Evolutionary conservation across 805 yeast species (phyloP).

Genomic region (Scheffersomyces coipomensis): DNA sequence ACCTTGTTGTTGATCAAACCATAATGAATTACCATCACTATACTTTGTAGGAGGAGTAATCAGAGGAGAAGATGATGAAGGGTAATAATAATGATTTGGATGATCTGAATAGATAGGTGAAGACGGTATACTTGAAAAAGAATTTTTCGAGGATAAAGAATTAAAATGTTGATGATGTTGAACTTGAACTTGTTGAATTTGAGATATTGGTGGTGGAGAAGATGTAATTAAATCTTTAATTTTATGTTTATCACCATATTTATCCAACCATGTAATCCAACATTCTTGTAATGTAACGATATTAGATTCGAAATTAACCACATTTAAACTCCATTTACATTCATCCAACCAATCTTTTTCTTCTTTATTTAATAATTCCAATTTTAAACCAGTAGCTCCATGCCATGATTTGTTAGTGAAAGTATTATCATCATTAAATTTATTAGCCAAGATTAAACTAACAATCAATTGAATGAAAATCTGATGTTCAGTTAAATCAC

Average conservation of each 20-base stretch:
- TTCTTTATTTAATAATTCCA: constrained; percentile 55
- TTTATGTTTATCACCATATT: constrained; percentile 15
- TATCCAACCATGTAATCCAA: constrained; percentile 44
- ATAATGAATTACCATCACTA: constrained; percentile 11
- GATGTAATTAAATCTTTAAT: not conserved
- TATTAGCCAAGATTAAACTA: constrained; percentile 81
- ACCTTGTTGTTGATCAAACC: not conserved
- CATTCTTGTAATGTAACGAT: constrained; percentile 43
- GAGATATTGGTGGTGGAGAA: not conserved
- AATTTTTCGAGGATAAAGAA: constrained; percentile 4
- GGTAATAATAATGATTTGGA: constrained; percentile 10
- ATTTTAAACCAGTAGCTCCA: constrained; percentile 83
- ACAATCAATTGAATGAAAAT: constrained; percentile 59
- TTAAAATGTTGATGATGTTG: constrained; percentile 1
- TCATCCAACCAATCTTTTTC: constrained; percentile 71
- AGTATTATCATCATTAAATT: constrained; percentile 94
- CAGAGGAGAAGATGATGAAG: constrained; percentile 21
- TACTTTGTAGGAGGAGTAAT: constrained; percentile 23
- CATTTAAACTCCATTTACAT: constrained; percentile 58
- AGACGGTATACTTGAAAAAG: constrained; percentile 15
- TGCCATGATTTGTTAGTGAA: constrained; percentile 95
- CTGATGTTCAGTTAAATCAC: constrained; percentile 26
- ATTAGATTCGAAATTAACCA: constrained; percentile 36
- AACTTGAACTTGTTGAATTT: not conserved
- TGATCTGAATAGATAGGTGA: constrained; percentile 18